Percentiles rank a stretch among this genome's conserved stretches.
Conservation (phyloP, 1,139 yeast genomes). For the Schizosaccharomyces versatilis region DNA sequence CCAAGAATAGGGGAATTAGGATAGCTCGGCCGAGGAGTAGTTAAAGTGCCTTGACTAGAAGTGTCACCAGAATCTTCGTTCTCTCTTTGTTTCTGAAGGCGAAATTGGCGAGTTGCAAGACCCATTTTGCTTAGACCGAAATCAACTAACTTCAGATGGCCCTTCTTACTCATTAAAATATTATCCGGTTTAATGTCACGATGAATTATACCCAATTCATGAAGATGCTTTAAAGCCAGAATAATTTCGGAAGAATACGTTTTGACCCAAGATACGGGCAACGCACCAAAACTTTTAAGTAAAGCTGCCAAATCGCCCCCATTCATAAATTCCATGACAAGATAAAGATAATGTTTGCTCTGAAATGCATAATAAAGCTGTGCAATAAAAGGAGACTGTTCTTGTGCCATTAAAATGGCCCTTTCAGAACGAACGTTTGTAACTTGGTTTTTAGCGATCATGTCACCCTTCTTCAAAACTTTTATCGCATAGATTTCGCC, state of each 20-base stretch:
- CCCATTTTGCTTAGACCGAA: slow-evolving; percentile 88
- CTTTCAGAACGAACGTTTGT: slow-evolving; percentile 84
- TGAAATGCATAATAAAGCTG: slow-evolving; percentile 77
- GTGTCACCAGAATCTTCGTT: neutral
- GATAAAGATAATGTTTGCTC: slow-evolving; percentile 60
- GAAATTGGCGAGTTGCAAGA: slow-evolving; percentile 54
- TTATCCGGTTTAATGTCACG: slow-evolving; percentile 86
- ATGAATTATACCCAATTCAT: slow-evolving; percentile 71
- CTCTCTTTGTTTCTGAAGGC: slow-evolving; percentile 6
- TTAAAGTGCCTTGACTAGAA: neutral
- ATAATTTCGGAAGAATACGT: slow-evolving; percentile 76
- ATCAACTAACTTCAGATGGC: slow-evolving; percentile 82
- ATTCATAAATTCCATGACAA: slow-evolving; percentile 88
- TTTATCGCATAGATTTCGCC: slow-evolving; percentile 94
- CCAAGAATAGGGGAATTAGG: neutral
- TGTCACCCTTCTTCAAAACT: slow-evolving; percentile 73
- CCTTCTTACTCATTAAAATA: slow-evolving; percentile 57
- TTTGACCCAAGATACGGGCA: slow-evolving; percentile 63
- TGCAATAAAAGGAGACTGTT: slow-evolving; percentile 85
- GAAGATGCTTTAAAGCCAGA: slow-evolving; percentile 76
- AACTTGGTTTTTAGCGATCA: slow-evolving; percentile 92
- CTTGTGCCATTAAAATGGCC: slow-evolving; percentile 91
- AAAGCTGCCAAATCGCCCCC: slow-evolving; percentile 93
- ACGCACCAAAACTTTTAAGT: slow-evolving; percentile 56
- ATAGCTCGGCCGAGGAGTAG: neutral